Percentiles rank a stretch among this genome's conserved stretches.
These are phyloP conservation scores for Dothideomycetes sp. DNA, from an alignment of 2,329 filamentous ascomycete species.

Conservation along the genomic window DNA sequence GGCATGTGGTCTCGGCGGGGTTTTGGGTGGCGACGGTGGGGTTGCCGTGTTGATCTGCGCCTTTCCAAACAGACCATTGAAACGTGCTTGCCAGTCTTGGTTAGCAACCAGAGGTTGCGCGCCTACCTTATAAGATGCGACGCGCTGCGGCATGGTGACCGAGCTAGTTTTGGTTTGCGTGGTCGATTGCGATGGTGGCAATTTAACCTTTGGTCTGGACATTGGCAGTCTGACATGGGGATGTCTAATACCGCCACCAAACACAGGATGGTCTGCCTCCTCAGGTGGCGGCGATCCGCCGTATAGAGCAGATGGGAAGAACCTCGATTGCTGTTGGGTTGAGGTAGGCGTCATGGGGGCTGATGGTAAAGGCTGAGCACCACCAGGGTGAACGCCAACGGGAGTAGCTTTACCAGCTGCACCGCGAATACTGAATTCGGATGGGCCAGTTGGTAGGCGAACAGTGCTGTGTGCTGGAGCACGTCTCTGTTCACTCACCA, in stretches of 20 bases:
- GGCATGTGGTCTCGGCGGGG: constrained; percentile 26
- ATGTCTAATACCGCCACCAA: constrained; percentile 52
- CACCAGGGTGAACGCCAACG: constrained; percentile 13
- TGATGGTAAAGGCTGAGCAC: constrained; percentile 8
- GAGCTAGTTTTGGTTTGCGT: constrained; percentile 28
- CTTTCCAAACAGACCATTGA: constrained; percentile 67
- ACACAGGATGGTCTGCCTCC: constrained; percentile 61
- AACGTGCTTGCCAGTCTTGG: constrained; percentile 66
- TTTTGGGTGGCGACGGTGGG: constrained; percentile 25
- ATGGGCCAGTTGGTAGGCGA: constrained; percentile 17
- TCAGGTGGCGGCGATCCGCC: constrained; percentile 53
- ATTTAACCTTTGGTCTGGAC: constrained; percentile 64
- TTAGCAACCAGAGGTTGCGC: constrained; percentile 33
- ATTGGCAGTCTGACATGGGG: constrained; percentile 61
- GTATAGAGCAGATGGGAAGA: constrained; percentile 37
- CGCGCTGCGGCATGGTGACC: constrained; percentile 29
- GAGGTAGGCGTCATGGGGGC: constrained; percentile 2
- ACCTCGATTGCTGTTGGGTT: constrained; percentile 16
- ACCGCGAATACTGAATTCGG: constrained; percentile 1
- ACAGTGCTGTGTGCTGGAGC: constrained; percentile 17
- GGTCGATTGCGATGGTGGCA: constrained; percentile 50
- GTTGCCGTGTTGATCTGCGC: constrained; percentile 33
- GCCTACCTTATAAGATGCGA: constrained; percentile 26
- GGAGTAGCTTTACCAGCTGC: constrained; percentile 7
- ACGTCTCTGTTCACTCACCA: constrained; percentile 12